phyloP scores from a whole-genome alignment of 805 yeast species.

The Brettanomyces bruxellensis region DNA sequence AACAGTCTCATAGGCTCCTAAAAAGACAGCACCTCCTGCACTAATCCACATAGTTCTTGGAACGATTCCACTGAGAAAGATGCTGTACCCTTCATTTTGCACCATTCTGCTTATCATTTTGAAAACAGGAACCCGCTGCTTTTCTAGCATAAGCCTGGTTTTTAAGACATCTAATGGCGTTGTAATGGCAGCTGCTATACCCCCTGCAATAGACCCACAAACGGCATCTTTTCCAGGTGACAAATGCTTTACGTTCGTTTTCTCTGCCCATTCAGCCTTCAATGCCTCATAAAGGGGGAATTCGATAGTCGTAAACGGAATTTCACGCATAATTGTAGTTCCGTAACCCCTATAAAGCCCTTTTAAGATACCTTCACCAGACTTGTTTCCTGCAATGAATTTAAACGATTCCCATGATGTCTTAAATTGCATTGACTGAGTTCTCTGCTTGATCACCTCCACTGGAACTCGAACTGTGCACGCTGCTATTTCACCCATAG shows the following conservation, averaged over 20 bases:
- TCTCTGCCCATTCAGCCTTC: slow-evolving; percentile 50
- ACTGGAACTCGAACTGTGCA: slow-evolving; percentile 94
- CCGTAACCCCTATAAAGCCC: slow-evolving; percentile 92
- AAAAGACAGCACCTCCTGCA: slow-evolving; percentile 95
- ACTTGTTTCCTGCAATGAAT: slow-evolving; percentile 48
- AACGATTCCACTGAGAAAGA: slow-evolving; percentile 79
- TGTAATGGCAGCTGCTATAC: slow-evolving; percentile 70
- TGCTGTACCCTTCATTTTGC: slow-evolving; percentile 64
- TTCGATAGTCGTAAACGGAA: slow-evolving; percentile 93
- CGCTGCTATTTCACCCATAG: slow-evolving; percentile 87
- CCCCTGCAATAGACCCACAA: slow-evolving; percentile 79
- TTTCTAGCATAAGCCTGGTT: slow-evolving; percentile 76
- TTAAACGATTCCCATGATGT: slow-evolving; percentile 62
- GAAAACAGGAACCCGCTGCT: slow-evolving; percentile 36
- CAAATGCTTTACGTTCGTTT: slow-evolving; percentile 30
- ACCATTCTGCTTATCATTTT: slow-evolving; percentile 42
- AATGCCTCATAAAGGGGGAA: slow-evolving; percentile 87
- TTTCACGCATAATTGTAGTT: slow-evolving; percentile 88
- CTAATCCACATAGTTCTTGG: slow-evolving; percentile 97
- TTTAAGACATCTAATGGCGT: slow-evolving; percentile 76
- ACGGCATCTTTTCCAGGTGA: slow-evolving; percentile 72
- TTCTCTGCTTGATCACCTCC: slow-evolving; percentile 90
- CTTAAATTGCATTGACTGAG: slow-evolving; percentile 60
- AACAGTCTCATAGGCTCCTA: slow-evolving; percentile 85
- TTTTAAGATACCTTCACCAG: slow-evolving; percentile 68